Base-by-base conservation (phyloP, 371 early-diverging fungal genomes). In the Capillidium rhysosporum region DNA sequence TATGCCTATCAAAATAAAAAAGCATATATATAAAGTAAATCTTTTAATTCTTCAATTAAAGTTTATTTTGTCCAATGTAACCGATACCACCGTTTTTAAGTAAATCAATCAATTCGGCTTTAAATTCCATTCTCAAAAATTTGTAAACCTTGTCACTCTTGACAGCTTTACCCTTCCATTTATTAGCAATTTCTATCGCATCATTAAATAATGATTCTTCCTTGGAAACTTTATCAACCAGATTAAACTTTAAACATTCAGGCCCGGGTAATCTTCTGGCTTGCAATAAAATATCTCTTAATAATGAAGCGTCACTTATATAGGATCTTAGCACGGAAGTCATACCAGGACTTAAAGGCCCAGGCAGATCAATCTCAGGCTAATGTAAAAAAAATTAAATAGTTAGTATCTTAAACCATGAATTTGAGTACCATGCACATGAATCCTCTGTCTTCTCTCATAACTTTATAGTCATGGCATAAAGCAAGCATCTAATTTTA, bases 341-440 rank as follows among this genome's bases (percentile, higher is more conserved):
- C 85, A 86, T 83, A 9, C 84, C 86, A 18, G 81, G 73, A 21
- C 75, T 62, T 18, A 86, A 61, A 29, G 82, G 72, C 20, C 75
- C 64, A 34, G 79, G 80, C 44, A 85, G 66, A 58, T 86, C 86
- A 7, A 87, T 72, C 66, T 86, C 88, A 60, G 82, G 82, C 46
- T 46, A 46, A 25, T 9, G 25, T 46, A n/a, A 7, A 7, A 20
- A 24, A 24, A 24, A 25, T 24, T 46, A 46, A 7, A 20, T 24
- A 7, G 18, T 24, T 18, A 25, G 9, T 46, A 24, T 46, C 21
- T 10, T 9, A 51, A 23, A n/a, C 14, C 18, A 39, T 2, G 20
- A n/a, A n/a, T n/a, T n/a, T n/a, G n/a, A n/a, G 23, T 55, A 55
- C 47, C 55, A 46, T 28, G 49, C 41, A 18, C 16, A 46, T 16